Conservation (phyloP, 805 yeast species). For the Peterozyma xylosa region DNA sequence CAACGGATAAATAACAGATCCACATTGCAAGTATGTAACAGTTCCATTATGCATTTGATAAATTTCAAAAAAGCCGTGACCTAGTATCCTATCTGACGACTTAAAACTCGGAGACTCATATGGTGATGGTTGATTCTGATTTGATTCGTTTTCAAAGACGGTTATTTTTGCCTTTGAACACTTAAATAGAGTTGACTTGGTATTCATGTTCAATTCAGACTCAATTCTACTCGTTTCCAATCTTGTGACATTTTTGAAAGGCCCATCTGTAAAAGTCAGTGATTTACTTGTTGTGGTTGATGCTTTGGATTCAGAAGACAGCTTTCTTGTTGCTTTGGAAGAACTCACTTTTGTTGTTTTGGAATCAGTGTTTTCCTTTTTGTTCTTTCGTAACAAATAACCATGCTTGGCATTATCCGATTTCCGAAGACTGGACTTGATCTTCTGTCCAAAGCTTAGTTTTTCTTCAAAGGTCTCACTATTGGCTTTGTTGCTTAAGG, state of each 20-base stretch:
- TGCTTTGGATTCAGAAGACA: neutral
- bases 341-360: neutral
- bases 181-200: neutral
- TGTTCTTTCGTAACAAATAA: neutral
- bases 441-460: neutral
- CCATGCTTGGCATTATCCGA: neutral
- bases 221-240: neutral
- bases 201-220: neutral
- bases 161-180: neutral
- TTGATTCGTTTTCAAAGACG: neutral
- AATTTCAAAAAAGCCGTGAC: constrained; percentile 53
- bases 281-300: neutral
- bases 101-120: constrained; percentile 2
- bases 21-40: constrained; percentile 60
- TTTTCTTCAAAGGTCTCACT: neutral
- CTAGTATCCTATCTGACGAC: constrained; percentile 37
- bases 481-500: neutral
- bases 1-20: constrained; percentile 66
- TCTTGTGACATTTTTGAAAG: neutral
- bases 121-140: neutral
- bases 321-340: neutral
- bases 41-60: constrained; percentile 48
- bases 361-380: neutral
- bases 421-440: neutral
- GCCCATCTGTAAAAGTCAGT: neutral